Conservation (phyloP, 2,329 filamentous ascomycete genomes). For the Colletotrichum sublineola region DNA sequence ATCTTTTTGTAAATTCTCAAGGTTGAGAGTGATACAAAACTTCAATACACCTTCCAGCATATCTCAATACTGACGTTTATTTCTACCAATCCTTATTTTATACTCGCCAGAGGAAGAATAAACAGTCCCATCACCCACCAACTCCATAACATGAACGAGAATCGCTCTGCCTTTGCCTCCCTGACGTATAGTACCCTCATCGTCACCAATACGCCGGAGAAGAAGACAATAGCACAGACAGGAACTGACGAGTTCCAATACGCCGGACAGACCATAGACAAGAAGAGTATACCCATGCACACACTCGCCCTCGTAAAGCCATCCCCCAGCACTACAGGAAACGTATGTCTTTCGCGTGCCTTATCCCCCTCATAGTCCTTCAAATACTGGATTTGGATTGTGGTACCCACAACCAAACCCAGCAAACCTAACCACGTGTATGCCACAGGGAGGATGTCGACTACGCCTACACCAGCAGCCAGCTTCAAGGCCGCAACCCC, state of each 20-base stretch:
- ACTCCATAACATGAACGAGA: neutral
- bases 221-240: neutral
- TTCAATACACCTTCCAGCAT: too few relatives aligned
- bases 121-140: neutral
- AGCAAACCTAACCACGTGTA: neutral
- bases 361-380: conserved; percentile 8
- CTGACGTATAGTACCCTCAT: neutral
- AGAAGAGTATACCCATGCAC: neutral
- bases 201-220: neutral
- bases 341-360: conserved; percentile 3
- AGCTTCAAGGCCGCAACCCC: neutral
- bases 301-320: conserved; percentile 2
- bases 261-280: neutral
- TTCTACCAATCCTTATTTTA: neutral
- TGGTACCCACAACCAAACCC: neutral
- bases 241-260: neutral
- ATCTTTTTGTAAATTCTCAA: too few relatives aligned
- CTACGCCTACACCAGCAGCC: neutral
- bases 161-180: neutral
- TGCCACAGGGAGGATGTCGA: neutral
- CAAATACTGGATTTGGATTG: conserved; percentile 2
- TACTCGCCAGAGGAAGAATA: neutral
- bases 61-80: neutral
- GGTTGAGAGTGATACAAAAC: too few relatives aligned
- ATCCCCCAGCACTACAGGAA: conserved; percentile 13